Evolutionary conservation across 1,284 basidiomycete species (phyloP), one percentile per base, ranked within the genome.

Genomic region (Vanrija sp.): DNA sequence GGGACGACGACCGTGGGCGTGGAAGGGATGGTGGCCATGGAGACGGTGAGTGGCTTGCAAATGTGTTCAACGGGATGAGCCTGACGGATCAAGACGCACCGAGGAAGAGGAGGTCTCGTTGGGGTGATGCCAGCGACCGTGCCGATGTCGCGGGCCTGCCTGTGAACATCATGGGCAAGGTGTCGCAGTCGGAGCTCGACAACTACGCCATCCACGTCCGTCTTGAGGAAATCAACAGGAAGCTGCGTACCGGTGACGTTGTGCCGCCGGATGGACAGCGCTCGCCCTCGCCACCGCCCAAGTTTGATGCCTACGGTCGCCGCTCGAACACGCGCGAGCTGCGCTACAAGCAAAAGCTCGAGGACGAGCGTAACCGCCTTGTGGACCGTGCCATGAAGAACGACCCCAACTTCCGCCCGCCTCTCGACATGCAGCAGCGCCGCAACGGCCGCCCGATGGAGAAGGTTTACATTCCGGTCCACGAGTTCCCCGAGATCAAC

Each of bases 401-500:
- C 62, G 96, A 98, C 71, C 95, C 96, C 22, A 93, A 91, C 72
- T 98, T 94, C 81, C 88, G 88, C 42, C 92, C 96, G 46, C 95
- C 96, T 10, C 97, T 94, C 71, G 89, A 96, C 57, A 71, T 77
- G 43, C 70, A 72, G 45, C 91, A 94, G 73, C 88, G 91, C 69
- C 86, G 89, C 45, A 89, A 88, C 37, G 87, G 89, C 56, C 84
- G 91, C 47, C 92, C 93, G 15, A 88, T 87, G 45, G 96, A 99
- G 58, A 98, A 98, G 77, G 95, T 99, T 54, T 99, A 98, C 73
- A 94, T 99, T 59, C 96, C 96, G 24, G 92, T 98, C 69, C 97
- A 98, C 74, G 96, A 98, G 78, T 99, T 98, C 69, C 96, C 96
- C 5, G 95, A 98, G 77, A 98, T 99, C 81, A 99, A 99, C 77